Evolutionary conservation across 352 stramenopile species (phyloP), one percentile per base, ranked within the genome.

Genomic region (Phytophthora pisi): DNA sequence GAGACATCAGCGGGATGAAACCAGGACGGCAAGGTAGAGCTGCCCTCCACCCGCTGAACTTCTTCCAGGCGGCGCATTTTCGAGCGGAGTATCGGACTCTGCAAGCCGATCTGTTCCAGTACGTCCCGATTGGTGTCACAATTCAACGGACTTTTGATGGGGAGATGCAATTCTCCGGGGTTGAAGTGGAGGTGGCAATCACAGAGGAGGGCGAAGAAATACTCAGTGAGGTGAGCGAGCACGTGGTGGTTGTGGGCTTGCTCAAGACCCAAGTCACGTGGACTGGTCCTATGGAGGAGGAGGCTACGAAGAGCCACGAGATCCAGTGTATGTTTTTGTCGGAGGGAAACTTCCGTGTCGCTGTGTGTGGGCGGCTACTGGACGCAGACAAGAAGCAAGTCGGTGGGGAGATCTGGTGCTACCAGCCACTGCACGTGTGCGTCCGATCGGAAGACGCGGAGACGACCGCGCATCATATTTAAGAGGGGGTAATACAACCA

Each of bases 261-360:
- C 49, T 84, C 20, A 68, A 79, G 47, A 74, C 46, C 18, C 66
- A 57, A 6, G 9, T 88, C 5, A 18, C 42, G 4, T 85, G 76
- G 74, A 15, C 31, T 24, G 9, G 56, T 3, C 51, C 36, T 28
- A 56, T 40, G 34, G 34, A 42, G 43, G 51, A 71, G 50, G 13
- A 36, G 24, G 43, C 30, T 38, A 18, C 64, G 54, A 70, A 71
- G 53, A 13, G 56, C 28, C 68, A 78, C 57, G 67, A 84, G 54
- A 52, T 93, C 26, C 76, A 84, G 50, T 78, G 77, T 60, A 63
- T 91, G 36, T 92, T 93, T 67, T 62, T 93, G 38, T 86, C 85
- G 1, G 74, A 88, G 51, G 85, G 85, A 10, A 61, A 63, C 18
- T 93, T 88, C 60, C 49, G 73, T 18, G 72, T 90, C 15, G 59